These are phyloP conservation scores for Antrodiella citrinella DNA, from an alignment of 768 basidiomycete species.

Conservation along the genomic window DNA sequence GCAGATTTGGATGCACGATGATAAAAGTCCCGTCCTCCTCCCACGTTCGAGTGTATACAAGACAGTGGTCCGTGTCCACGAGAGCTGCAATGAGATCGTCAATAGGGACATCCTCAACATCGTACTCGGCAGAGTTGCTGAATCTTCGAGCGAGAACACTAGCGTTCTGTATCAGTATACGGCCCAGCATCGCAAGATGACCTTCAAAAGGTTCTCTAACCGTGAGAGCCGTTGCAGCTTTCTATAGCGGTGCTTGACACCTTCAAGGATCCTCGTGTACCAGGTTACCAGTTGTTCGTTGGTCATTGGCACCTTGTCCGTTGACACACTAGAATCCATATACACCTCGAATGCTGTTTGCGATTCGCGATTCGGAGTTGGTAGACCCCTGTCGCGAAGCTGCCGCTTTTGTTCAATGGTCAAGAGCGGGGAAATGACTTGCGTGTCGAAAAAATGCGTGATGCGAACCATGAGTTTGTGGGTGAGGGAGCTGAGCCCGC, in stretches of 20 bases:
- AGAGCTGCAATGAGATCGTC: constrained; percentile 76
- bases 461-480: constrained; percentile 91
- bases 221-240: constrained; percentile 91
- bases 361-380: constrained; percentile 1
- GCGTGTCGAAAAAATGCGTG: constrained; percentile 90
- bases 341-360: constrained; percentile 25
- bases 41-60: constrained; percentile 83
- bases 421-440: constrained; percentile 68
- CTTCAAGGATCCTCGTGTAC: constrained; percentile 91
- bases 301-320: constrained; percentile 48
- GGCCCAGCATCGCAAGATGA: constrained; percentile 1
- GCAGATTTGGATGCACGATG: constrained; percentile 70
- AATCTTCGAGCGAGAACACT: constrained; percentile 78
- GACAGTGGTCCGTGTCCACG: constrained; percentile 80
- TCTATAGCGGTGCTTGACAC: constrained; percentile 83
- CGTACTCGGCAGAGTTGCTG: constrained; percentile 90
- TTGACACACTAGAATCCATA: constrained; percentile 23
- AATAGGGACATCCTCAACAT: constrained; percentile 62
- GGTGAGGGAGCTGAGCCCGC: constrained; percentile 62
- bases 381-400: constrained; percentile 4
- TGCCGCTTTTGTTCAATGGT: constrained; percentile 12
- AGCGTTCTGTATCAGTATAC: constrained; percentile 28
- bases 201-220: too few species aligned
- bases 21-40: constrained; percentile 92
- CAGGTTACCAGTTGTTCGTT: constrained; percentile 78